Evolutionary conservation across 257 asterid genomes (phyloP).

Genomic region (Oldenlandia corymbosa): DNA sequence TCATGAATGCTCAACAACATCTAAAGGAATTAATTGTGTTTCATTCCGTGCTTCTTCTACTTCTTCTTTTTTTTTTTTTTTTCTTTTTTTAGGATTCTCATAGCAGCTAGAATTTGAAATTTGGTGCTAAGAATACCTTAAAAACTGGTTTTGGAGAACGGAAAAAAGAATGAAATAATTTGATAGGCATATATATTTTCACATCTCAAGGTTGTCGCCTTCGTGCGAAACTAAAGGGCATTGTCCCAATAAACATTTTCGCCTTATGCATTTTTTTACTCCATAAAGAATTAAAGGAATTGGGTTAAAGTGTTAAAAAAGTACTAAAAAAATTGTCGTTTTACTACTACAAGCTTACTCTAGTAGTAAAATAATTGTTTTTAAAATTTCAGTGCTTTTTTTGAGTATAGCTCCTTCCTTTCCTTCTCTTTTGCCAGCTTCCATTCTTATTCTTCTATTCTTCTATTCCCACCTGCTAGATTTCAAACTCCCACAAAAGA

Average conservation of each 20-base stretch:
- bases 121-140: background rate
- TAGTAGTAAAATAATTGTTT: conserved; percentile 15
- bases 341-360: background rate
- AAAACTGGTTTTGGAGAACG: no score
- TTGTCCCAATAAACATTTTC: conserved; percentile 32
- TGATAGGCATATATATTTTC: no score
- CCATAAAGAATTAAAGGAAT: background rate
- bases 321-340: conserved; percentile 11
- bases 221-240: conserved; percentile 27
- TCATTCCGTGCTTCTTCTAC: conserved; percentile 19
- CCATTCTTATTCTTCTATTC: conserved; percentile 56
- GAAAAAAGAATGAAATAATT: background rate
- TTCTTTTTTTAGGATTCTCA: background rate
- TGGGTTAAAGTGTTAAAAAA: conserved; percentile 1
- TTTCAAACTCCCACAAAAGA: conserved; percentile 54
- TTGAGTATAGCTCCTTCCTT: conserved; percentile 26
- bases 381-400: conserved; percentile 53
- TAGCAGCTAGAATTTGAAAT: conserved; percentile 1
- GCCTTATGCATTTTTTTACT: no score
- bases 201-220: conserved; percentile 43
- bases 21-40: conserved; percentile 1
- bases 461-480: conserved; percentile 28
- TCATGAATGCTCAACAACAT: background rate
- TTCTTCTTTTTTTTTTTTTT: no score
- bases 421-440: conserved; percentile 61